Base-by-base conservation (phyloP, 257 asterid genomes). In the Nicotiana otophora region DNA sequence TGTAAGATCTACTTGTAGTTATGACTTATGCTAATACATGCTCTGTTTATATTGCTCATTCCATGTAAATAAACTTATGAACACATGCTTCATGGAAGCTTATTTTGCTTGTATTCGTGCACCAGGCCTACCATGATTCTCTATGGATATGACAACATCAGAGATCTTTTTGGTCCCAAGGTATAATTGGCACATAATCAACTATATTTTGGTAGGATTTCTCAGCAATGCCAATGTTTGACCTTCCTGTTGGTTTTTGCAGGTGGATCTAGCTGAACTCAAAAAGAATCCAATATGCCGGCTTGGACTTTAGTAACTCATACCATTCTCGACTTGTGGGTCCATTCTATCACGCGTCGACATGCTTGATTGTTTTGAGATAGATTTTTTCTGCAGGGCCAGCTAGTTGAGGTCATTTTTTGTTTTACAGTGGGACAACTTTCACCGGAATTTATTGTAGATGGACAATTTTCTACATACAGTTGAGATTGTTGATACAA, bases 121-220 rank as follows among this genome's bases (percentile, higher is more conserved):
- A 31, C 70, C 92, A 93, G 99, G 82, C 99, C 99, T 53, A 94
- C 99, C 3, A 94, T 96, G 98, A 96, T 96, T 55, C 97, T 96
- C 5, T 90, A 96, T 64, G 98, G 97, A 64, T 88, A 92, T 69
- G 95, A 94, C 80, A 94, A 96, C 90, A 96, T 96, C 83, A 88
- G 99, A 93, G 97, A 94, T 86, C 99, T 95, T 90, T 93, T 92
- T 30, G 99, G 99, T 72, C 97, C 91, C 89, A 95, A 95, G 99
- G 99, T 95, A 85, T 70, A 79, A 65, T 39, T 60, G 55, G 62
- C 11, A n/a, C n/a, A n/a, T 10, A 26, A 16, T 36, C 30, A n/a
- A n/a, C 68, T 46, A 31, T 39, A n/a, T 9, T 23, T 10, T 42
- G 19, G 17, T 39, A 20, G 10, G 72, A 5, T 54, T 39, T 70